These are phyloP conservation scores for Acorus calamus DNA, from an alignment of 106 monocot species.

Conservation along the genomic window DNA sequence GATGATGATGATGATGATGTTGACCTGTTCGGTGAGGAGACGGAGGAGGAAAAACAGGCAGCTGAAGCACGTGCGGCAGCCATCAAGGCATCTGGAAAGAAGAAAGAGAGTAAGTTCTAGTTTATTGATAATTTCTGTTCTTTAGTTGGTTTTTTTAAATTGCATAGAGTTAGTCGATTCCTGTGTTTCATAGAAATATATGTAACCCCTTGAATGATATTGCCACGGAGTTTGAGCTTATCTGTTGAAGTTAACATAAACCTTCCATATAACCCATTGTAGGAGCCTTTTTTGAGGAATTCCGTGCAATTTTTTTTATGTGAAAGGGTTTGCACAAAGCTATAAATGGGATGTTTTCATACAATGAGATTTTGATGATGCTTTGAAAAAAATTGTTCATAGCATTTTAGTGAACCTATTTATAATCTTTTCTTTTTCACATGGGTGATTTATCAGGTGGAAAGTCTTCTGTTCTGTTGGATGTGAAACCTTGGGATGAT, in stretches of 20 bases:
- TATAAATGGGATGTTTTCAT: too few species aligned
- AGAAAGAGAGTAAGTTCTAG: slow-evolving; percentile 65
- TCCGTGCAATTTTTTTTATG: too few species aligned
- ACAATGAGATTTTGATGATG: too few species aligned
- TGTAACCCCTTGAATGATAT: too few species aligned
- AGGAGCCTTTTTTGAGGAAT: too few species aligned
- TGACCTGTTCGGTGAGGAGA: slow-evolving; percentile 93
- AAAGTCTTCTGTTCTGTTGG: slow-evolving; percentile 89
- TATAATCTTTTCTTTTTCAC: background rate
- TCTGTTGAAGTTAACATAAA: too few species aligned
- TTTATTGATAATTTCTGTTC: background rate
- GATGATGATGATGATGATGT: slow-evolving; percentile 82
- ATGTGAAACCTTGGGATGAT: slow-evolving; percentile 98
- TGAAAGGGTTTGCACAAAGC: too few species aligned
- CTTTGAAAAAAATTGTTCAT: too few species aligned
- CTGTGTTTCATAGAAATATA: background rate
- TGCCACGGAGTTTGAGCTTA: too few species aligned
- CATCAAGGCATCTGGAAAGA: slow-evolving; percentile 73
- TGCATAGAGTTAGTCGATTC: background rate
- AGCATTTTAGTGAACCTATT: background rate
- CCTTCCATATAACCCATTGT: too few species aligned
- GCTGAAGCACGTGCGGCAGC: slow-evolving; percentile 71
- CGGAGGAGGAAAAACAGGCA: slow-evolving; percentile 97
- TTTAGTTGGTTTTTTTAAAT: background rate
- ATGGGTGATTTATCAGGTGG: slow-evolving; percentile 35